Percentiles rank a stretch among this genome's conserved stretches.
phyloP scores from a whole-genome alignment of 1,284 basidiomycete species.

The Moesziomyces sp. region DNA sequence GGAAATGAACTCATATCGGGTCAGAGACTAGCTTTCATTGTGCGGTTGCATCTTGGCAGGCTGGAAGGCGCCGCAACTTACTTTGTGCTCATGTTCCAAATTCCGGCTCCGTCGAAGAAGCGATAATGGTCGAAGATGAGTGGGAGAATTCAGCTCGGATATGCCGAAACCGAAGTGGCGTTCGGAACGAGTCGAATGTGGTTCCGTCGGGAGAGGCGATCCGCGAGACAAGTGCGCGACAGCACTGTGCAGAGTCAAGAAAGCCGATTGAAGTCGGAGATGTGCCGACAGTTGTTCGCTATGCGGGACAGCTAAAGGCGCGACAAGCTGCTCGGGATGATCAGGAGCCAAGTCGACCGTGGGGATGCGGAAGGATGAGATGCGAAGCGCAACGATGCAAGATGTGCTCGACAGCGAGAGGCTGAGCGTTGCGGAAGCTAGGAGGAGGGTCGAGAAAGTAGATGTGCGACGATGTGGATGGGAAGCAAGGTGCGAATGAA shows the following conservation, averaged over 20 bases:
- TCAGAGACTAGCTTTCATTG: constrained; percentile 2
- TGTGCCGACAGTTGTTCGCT: not conserved
- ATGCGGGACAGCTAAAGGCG: not conserved
- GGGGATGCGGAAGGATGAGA: no score
- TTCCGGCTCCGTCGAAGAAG: not conserved
- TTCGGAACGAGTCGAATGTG: not conserved
- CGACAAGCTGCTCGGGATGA: not conserved
- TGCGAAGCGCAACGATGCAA: not conserved
- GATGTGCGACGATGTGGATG: not conserved
- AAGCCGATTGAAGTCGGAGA: not conserved
- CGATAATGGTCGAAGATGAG: not conserved
- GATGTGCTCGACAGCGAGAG: no score
- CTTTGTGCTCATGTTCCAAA: constrained; percentile 36
- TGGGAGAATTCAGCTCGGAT: constrained; percentile 3
- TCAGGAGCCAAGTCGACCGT: not conserved
- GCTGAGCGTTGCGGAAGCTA: not conserved
- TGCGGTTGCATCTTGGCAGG: not conserved
- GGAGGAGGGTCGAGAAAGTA: not conserved
- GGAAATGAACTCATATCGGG: not conserved
- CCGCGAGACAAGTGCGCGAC: no score
- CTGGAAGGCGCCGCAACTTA: constrained; percentile 10
- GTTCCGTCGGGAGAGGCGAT: no score
- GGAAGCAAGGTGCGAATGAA: not conserved
- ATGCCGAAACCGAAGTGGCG: not conserved
- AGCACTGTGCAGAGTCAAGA: not conserved